These are phyloP conservation scores for Pseudoscleropodium purum DNA, from an alignment of 225 moss, liverwort and hornwort genomes.

Conservation along the genomic window DNA sequence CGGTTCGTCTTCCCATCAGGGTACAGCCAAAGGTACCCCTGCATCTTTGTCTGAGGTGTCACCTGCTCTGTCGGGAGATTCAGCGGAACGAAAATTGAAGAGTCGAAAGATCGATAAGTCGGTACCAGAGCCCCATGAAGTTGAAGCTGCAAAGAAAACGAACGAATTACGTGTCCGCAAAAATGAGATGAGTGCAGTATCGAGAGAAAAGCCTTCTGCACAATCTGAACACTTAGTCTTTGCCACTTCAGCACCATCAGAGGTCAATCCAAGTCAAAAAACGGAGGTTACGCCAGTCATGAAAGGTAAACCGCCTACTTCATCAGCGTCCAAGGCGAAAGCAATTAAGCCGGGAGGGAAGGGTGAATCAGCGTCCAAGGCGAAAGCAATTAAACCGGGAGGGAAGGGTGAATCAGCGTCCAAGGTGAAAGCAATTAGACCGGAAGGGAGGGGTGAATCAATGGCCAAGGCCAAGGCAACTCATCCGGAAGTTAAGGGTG, in stretches of 20 bases:
- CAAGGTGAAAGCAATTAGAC: not conserved
- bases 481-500: not conserved
- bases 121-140: not conserved
- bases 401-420: not conserved
- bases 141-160: not conserved
- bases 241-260: slow-evolving; percentile 3
- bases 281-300: not conserved
- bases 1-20: slow-evolving; percentile 7
- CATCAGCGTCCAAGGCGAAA: not conserved
- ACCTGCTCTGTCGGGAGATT: not conserved
- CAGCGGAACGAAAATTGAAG: not conserved
- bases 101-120: not conserved
- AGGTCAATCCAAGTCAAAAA: not conserved
- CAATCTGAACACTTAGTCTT: not conserved
- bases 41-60: not conserved
- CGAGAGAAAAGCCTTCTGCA: not conserved
- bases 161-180: not conserved
- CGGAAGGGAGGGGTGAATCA: not conserved
- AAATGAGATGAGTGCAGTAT: not conserved
- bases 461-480: not conserved
- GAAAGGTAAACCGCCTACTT: not conserved
- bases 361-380: not conserved
- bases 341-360: not conserved
- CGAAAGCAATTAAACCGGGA: not conserved
- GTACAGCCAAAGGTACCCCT: not conserved